These are phyloP conservation scores for Fusarium sp. DNA, from an alignment of 2,329 filamentous ascomycete species.

Conservation along the genomic window DNA sequence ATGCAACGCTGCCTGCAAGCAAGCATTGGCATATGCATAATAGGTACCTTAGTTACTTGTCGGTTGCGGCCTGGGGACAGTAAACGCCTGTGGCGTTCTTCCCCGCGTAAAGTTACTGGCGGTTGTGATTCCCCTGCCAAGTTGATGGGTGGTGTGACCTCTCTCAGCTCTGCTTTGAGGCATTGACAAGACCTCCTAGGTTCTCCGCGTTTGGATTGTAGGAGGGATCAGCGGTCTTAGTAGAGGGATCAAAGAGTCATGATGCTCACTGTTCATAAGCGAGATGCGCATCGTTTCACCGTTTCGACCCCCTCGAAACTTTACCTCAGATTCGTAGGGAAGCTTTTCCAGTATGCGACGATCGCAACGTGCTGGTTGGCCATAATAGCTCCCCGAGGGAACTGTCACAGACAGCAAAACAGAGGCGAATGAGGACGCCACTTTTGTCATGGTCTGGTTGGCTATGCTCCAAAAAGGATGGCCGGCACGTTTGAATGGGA, in stretches of 20 bases:
- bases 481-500: slow-evolving; percentile 25
- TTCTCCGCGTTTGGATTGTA: slow-evolving; percentile 22
- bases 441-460: slow-evolving; percentile 33
- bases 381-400: neutral
- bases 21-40: slow-evolving; percentile 21
- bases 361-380: slow-evolving; percentile 33
- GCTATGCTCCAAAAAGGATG: slow-evolving; percentile 28
- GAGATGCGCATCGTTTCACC: neutral
- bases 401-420: slow-evolving; percentile 1
- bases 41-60: slow-evolving; percentile 5
- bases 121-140: slow-evolving; percentile 36
- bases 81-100: slow-evolving; percentile 26
- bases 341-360: slow-evolving; percentile 4
- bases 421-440: slow-evolving; percentile 25
- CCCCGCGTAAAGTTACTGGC: slow-evolving; percentile 26
- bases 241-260: slow-evolving; percentile 12
- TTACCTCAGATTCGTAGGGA: neutral
- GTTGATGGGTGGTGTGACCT: slow-evolving; percentile 36
- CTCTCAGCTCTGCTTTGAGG: slow-evolving; percentile 9
- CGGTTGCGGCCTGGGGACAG: slow-evolving; percentile 5
- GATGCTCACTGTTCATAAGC: slow-evolving; percentile 29
- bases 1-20: slow-evolving; percentile 21
- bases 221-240: slow-evolving; percentile 23
- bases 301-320: neutral
- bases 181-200: slow-evolving; percentile 10